phyloP scores from a whole-genome alignment of 2,329 filamentous ascomycete species.

The Fusarium austroafricanum region DNA sequence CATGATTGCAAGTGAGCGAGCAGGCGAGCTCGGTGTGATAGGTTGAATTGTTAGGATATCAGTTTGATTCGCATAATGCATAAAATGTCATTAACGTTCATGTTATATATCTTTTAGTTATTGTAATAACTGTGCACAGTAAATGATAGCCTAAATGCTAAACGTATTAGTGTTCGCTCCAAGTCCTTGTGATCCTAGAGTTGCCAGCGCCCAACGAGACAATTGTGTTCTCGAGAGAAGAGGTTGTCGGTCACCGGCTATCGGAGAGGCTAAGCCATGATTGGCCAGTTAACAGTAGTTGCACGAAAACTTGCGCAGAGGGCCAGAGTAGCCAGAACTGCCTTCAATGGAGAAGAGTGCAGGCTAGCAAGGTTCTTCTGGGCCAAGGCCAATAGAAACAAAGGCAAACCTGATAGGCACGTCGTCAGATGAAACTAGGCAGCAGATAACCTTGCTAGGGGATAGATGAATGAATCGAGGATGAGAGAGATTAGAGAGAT shows the following conservation, averaged over 20 bases:
- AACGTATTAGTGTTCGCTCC: slow-evolving; percentile 10
- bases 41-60: slow-evolving; percentile 42
- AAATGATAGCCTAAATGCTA: background rate
- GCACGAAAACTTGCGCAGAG: slow-evolving; percentile 19
- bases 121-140: slow-evolving; percentile 4
- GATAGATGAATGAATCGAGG: slow-evolving; percentile 33
- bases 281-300: slow-evolving; percentile 41
- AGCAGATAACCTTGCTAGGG: slow-evolving; percentile 29
- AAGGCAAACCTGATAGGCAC: slow-evolving; percentile 17
- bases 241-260: slow-evolving; percentile 46
- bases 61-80: slow-evolving; percentile 43
- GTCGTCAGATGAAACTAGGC: slow-evolving; percentile 9
- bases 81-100: slow-evolving; percentile 35
- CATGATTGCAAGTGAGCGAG: slow-evolving; percentile 21
- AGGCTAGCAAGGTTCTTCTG: slow-evolving; percentile 29
- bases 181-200: slow-evolving; percentile 30
- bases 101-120: slow-evolving; percentile 19
- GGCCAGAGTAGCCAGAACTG: background rate
- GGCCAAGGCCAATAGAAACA: slow-evolving; percentile 23
- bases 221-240: slow-evolving; percentile 30
- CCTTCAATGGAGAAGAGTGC: slow-evolving; percentile 25
- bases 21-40: slow-evolving; percentile 15
- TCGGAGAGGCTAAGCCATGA: slow-evolving; percentile 45
- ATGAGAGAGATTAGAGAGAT: background rate
- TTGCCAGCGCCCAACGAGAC: slow-evolving; percentile 23